Conservation (phyloP, 805 yeast genomes). For the Grigorovia jiainica region DNA sequence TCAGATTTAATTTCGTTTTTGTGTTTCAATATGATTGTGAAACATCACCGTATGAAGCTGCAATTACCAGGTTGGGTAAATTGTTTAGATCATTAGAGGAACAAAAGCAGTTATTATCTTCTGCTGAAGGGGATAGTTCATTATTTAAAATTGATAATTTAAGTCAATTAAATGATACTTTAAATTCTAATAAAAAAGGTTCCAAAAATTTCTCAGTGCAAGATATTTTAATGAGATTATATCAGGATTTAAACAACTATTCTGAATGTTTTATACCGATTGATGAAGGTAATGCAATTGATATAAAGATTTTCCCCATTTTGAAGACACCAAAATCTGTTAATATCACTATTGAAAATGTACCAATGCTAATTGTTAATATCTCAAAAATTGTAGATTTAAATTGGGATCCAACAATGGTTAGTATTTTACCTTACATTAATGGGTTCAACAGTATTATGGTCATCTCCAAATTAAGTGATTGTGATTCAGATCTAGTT, state of each 20-base stretch:
- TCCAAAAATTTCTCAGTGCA: conserved; percentile 42
- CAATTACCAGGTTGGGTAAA: conserved; percentile 72
- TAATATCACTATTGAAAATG: conserved; percentile 68
- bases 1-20: conserved; percentile 87
- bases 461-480: conserved; percentile 66
- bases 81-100: conserved; percentile 89
- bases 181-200: conserved; percentile 3
- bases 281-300: conserved; percentile 80
- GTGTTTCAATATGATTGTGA: conserved; percentile 79
- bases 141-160: conserved; percentile 10
- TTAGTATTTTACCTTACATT: conserved; percentile 74
- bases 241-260: conserved; percentile 87
- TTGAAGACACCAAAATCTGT: conserved; percentile 67
- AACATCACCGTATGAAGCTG: conserved; percentile 77
- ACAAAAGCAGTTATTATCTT: conserved; percentile 68
- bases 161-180: not conserved
- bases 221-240: conserved; percentile 79
- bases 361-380: conserved; percentile 83
- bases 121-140: conserved; percentile 34
- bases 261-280: conserved; percentile 94
- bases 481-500: conserved; percentile 70
- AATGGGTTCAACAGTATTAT: conserved; percentile 81
- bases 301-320: conserved; percentile 89
- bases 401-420: conserved; percentile 96
- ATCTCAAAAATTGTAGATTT: conserved; percentile 67